A percentile compares a stretch with the other conserved stretches of the same genome.
Conservation (phyloP, 164 flowering plant species). For the Annona cherimola region DNA sequence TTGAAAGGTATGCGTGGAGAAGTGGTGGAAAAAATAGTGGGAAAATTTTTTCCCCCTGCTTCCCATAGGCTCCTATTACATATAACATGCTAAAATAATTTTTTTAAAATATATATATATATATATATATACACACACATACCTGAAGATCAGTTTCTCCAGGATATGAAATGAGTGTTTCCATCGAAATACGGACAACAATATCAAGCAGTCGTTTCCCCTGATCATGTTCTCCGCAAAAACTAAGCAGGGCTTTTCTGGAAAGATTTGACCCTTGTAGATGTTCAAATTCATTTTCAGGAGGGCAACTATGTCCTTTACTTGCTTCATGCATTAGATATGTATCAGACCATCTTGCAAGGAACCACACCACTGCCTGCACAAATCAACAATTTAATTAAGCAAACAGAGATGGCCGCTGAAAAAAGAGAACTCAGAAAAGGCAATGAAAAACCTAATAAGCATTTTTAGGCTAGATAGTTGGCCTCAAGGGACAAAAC, state of each 20-base stretch:
- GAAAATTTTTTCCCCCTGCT: too few relatives aligned
- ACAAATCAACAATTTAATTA: constrained; percentile 4
- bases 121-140: not conserved
- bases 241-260: constrained; percentile 37
- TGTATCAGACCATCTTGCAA: constrained; percentile 90
- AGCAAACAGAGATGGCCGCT: not conserved
- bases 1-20: too few relatives aligned
- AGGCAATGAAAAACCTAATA: not conserved
- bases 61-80: too few relatives aligned
- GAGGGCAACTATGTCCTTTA: constrained; percentile 18
- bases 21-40: too few relatives aligned
- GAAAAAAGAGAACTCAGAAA: not conserved
- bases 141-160: constrained; percentile 96
- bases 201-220: constrained; percentile 70
- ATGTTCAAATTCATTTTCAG: constrained; percentile 18
- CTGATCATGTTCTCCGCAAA: constrained; percentile 65
- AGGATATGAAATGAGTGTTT: constrained; percentile 66
- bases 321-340: constrained; percentile 63
- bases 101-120: too few relatives aligned
- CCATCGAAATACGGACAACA: constrained; percentile 59
- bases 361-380: constrained; percentile 92
- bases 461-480: not conserved
- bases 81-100: too few relatives aligned
- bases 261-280: constrained; percentile 28
- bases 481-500: too few relatives aligned